Evolutionary conservation across 768 basidiomycete species (phyloP), one percentile per base, ranked within the genome.

Genomic region (Tulasnella calospora): DNA sequence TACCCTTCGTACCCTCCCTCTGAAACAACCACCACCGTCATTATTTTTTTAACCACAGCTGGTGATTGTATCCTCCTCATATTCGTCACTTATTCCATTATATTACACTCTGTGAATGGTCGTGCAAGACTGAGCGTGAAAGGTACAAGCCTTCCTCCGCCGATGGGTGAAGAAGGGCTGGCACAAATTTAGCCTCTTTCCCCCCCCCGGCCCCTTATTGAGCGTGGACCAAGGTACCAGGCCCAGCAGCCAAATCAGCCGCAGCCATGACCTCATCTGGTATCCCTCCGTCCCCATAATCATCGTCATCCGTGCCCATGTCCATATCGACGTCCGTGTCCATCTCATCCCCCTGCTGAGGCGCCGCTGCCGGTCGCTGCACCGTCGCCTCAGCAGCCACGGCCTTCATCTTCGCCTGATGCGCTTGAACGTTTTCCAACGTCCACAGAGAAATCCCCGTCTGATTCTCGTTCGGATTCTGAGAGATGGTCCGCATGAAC

Each of bases 401-500:
- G 27, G 91, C 87, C 83, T 88, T 90, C 81, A 95, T 93, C 82
- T 93, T 93, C 44, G 88, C 88, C 83, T 98, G 96, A 67, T 92
- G 92, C 83, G 91, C 92, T 82, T 94, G 89, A 19, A 99, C 88
- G 83, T 99, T 94, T 82, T 95, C 94, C 47, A 99, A 85, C 27
- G 95, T 94, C 98, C 98, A 99, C 47, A 99, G 86, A 23, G 94
- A 96, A 40, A 98, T 87, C 0, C 96, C 96, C 1, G 96, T 98
- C 84, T 94, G 93, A 82, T 96, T 95, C 85, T 98, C 96, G 80
- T 96, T 96, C 70, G 94, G 94, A 82, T 96, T 97, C 85, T 99
- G 98, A 17, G 97, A 98, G 82, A 99, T 99, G n/a, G 93, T 92
- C 10, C 98, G 91, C 90, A 99, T 96, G 86, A 99, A 99, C 40